phyloP scores from a whole-genome alignment of 2,329 filamentous ascomycete species.

The Xylaria sp. region DNA sequence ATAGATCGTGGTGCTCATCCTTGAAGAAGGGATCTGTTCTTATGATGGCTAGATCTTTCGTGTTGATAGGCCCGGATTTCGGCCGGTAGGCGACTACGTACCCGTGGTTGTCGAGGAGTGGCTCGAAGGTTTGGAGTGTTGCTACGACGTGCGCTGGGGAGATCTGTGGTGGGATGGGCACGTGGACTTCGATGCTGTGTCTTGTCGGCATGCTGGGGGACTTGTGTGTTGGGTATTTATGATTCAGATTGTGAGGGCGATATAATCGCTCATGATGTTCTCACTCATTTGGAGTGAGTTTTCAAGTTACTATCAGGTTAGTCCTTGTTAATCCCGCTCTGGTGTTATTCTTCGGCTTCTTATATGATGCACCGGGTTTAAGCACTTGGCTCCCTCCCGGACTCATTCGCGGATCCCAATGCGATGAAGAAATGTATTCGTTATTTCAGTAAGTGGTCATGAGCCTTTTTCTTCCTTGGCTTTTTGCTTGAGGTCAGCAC shows the following conservation, averaged over 20 bases:
- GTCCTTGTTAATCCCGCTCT: background rate
- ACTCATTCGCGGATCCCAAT: slow-evolving; percentile 1
- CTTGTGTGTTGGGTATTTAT: background rate
- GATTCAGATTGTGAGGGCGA: background rate
- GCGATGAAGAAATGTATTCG: background rate
- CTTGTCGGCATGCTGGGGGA: slow-evolving; percentile 24
- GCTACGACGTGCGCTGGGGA: slow-evolving; percentile 22
- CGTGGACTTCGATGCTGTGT: slow-evolving; percentile 22
- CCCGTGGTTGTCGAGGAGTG: slow-evolving; percentile 30
- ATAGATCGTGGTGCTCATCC: slow-evolving; percentile 14
- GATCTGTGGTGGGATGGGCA: slow-evolving; percentile 23
- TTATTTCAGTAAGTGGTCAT: background rate
- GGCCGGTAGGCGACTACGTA: slow-evolving; percentile 30
- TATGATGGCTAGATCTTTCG: slow-evolving; percentile 23
- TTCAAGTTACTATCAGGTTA: background rate
- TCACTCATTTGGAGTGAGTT: background rate
- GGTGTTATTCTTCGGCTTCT: background rate
- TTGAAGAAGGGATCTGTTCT: slow-evolving; percentile 31
- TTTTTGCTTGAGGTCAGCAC: background rate
- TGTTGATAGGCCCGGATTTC: slow-evolving; percentile 6
- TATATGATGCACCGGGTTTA: background rate
- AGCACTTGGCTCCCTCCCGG: background rate
- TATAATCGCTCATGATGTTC: background rate
- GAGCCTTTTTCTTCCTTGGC: slow-evolving; percentile 5
- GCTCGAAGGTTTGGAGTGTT: slow-evolving; percentile 34